A percentile compares a stretch with the other conserved stretches of the same genome.
Evolutionary conservation across 129 eudicot species (phyloP).

Genomic region (Apium graveolens): DNA sequence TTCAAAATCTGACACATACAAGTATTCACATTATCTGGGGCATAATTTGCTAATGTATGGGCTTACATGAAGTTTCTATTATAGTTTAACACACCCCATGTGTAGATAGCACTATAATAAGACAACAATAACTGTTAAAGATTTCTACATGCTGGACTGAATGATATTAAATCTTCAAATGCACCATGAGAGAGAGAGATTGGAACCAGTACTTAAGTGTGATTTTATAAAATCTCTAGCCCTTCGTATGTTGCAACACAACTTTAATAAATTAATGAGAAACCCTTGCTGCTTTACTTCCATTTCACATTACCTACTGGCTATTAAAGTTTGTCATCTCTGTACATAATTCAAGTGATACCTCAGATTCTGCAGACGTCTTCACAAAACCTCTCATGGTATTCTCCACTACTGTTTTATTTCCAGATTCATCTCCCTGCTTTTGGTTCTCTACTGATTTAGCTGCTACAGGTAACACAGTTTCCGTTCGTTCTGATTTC

Average conservation of each 20-base stretch:
- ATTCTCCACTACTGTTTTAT: conserved; percentile 42
- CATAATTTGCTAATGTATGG: too few relatives aligned
- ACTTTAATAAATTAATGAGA: background rate
- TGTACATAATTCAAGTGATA: conserved; percentile 13
- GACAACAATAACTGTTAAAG: too few relatives aligned
- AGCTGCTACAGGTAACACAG: conserved; percentile 21
- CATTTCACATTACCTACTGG: background rate
- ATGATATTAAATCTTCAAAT: too few relatives aligned
- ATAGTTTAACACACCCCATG: too few relatives aligned
- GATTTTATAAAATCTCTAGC: background rate
- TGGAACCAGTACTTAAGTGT: background rate
- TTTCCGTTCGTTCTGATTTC: conserved; percentile 45
- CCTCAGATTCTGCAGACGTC: conserved; percentile 58
- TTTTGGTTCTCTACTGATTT: conserved; percentile 52
- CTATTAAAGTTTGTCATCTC: background rate
- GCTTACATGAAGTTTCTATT: too few relatives aligned
- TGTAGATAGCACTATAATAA: too few relatives aligned
- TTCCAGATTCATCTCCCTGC: conserved; percentile 49
- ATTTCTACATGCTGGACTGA: too few relatives aligned
- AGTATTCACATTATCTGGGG: background rate
- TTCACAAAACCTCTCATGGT: conserved; percentile 38
- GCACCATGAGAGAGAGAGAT: too few relatives aligned
- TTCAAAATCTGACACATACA: background rate
- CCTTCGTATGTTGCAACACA: background rate
- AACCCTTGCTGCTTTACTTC: background rate